phyloP scores from a whole-genome alignment of 768 basidiomycete species.

The Myochromella boudieri region DNA sequence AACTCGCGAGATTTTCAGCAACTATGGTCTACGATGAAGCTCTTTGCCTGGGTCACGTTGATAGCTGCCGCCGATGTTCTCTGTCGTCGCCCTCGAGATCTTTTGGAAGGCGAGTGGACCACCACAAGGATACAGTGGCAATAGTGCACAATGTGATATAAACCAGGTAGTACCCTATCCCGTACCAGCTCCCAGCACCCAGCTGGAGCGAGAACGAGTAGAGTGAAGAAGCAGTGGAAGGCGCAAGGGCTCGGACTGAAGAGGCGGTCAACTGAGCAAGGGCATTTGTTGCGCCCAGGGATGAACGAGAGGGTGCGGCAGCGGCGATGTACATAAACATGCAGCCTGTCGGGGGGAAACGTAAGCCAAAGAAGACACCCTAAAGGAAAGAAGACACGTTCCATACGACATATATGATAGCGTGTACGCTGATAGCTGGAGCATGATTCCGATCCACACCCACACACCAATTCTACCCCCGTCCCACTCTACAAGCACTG shows the following conservation, averaged over 20 bases:
- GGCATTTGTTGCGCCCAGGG: conserved; percentile 63
- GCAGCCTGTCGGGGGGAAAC: conserved; percentile 1
- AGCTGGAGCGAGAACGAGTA: conserved; percentile 56
- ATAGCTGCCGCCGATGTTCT: too few relatives aligned
- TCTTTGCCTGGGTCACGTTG: too few relatives aligned
- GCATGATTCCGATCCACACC: conserved; percentile 41
- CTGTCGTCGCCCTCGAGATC: conserved; percentile 22
- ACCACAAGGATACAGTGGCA: conserved; percentile 3
- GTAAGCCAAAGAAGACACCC: not conserved
- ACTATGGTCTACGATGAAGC: too few relatives aligned
- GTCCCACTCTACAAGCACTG: conserved; percentile 34
- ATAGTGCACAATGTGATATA: conserved; percentile 27
- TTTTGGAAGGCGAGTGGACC: conserved; percentile 8
- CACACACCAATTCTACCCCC: conserved; percentile 30
- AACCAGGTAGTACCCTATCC: conserved; percentile 45
- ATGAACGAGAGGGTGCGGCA: conserved; percentile 51
- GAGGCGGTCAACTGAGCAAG: conserved; percentile 34
- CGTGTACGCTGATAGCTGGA: conserved; percentile 31
- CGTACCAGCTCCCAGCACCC: conserved; percentile 18
- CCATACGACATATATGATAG: conserved; percentile 17
- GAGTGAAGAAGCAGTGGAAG: conserved; percentile 50
- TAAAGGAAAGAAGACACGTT: conserved; percentile 31
- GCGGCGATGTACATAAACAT: conserved; percentile 59
- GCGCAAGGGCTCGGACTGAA: conserved; percentile 37
- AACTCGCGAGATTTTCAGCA: too few relatives aligned